Conservation (phyloP, 2,329 filamentous ascomycete genomes). For the Apiospora koreana region DNA sequence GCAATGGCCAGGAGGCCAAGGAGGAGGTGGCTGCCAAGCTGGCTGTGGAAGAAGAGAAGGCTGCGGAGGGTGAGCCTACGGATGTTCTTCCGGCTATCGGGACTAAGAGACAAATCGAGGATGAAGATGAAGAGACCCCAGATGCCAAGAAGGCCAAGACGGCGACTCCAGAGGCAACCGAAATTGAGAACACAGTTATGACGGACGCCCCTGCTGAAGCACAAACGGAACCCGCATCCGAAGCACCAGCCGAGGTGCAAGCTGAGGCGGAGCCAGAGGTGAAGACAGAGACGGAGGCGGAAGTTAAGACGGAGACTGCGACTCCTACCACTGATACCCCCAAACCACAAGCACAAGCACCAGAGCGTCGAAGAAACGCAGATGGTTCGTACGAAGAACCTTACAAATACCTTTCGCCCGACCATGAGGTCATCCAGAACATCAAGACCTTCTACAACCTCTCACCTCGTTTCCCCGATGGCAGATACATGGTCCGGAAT, state of each 20-base stretch:
- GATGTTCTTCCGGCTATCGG: slow-evolving; percentile 33
- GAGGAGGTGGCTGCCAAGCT: slow-evolving; percentile 26
- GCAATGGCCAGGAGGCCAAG: slow-evolving; percentile 21
- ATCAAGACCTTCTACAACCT: slow-evolving; percentile 87
- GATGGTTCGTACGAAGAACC: slow-evolving; percentile 75
- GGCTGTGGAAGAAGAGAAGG: slow-evolving; percentile 37
- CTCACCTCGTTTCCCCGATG: slow-evolving; percentile 79
- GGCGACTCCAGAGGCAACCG: slow-evolving; percentile 17
- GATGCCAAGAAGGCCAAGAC: slow-evolving; percentile 52
- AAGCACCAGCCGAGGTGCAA: slow-evolving; percentile 20
- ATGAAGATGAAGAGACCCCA: slow-evolving; percentile 37
- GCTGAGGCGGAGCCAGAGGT: slow-evolving; percentile 16
- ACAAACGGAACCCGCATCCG: slow-evolving; percentile 17
- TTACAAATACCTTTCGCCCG: slow-evolving; percentile 82
- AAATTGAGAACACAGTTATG: slow-evolving; percentile 23
- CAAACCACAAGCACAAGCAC: slow-evolving; percentile 34
- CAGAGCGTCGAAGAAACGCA: slow-evolving; percentile 44
- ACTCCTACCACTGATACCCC: slow-evolving; percentile 18
- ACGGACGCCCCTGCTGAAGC: slow-evolving; percentile 18
- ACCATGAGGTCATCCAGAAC: slow-evolving; percentile 73
- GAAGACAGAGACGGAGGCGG: slow-evolving; percentile 16
- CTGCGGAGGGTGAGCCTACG: slow-evolving; percentile 32
- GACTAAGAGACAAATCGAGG: slow-evolving; percentile 36
- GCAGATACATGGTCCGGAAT: slow-evolving; percentile 96
- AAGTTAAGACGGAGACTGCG: slow-evolving; percentile 20